Evolutionary conservation across 768 basidiomycete species (phyloP), one percentile per base, ranked within the genome.

Genomic region (Russula griseocarnosa): DNA sequence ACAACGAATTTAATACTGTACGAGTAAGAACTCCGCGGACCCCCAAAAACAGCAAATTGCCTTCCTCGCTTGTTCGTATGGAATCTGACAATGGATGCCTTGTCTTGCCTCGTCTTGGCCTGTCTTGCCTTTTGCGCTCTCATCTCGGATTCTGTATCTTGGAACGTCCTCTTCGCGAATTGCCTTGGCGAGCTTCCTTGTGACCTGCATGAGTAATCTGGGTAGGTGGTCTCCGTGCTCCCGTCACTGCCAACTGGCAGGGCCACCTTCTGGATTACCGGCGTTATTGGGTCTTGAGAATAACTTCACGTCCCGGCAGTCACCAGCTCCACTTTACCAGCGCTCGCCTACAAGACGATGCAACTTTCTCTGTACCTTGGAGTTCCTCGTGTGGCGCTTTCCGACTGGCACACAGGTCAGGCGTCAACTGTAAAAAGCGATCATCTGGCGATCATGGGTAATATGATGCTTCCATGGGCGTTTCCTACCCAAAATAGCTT

Each of bases 371-470:
- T 40, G 24, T 13, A 26, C 10, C 26, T 24, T 34, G 24, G n/a
- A 14, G 49, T 22, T 22, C 36, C 30, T 11, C 6, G 47, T 22
- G 47, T 50, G 49, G 38, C 34, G 28, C 49, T 28, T 60, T 51
- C 26, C 36, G 26, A 40, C 24, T n/a, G 14, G 38, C 42, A 46
- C 16, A 36, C 32, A 54, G 22, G 42, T 42, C 20, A 42, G 54
- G 32, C 28, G 42, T 20, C 3, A 54, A 26, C 22, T 36, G 22
- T 55, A 44, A 24, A 51, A 40, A 26, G 14, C 38, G 59, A 54
- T 61, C 60, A n/a, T 50, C 24, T 34, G 34, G 36, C 30, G 60
- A 61, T 46, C 22, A 9, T 26, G 51, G 34, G 28, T 18, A 44
- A 40, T 38, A 40, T 40, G 44, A 20, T 18, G 42, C 30, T 46